These are phyloP conservation scores for Ophiocordyceps camponoti-rufipedis DNA, from an alignment of 2,329 filamentous ascomycete genomes.

Conservation along the genomic window DNA sequence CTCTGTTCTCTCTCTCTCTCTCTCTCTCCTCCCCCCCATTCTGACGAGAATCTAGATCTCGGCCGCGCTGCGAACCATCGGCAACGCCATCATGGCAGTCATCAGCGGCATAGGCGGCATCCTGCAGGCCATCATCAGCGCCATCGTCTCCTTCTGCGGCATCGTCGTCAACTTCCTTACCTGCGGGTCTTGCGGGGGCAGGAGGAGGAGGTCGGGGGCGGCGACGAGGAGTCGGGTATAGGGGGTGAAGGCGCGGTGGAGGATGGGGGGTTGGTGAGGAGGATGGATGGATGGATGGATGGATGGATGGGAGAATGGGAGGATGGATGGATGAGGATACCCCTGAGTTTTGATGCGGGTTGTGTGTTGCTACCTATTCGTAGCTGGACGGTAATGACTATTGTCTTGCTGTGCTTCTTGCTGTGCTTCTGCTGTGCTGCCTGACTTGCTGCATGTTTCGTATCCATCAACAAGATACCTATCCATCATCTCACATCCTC, in stretches of 20 bases:
- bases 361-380: too few species aligned
- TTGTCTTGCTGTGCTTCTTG: too few species aligned
- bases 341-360: background rate
- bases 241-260: background rate
- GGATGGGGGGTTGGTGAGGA: background rate
- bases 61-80: conserved; percentile 44
- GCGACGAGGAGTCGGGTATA: conserved; percentile 8
- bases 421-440: too few species aligned
- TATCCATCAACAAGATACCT: too few species aligned
- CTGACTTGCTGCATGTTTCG: too few species aligned
- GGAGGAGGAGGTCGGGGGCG: conserved; percentile 2
- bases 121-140: conserved; percentile 48
- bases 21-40: too few species aligned
- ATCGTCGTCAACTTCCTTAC: conserved; percentile 50
- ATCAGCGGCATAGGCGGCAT: conserved; percentile 48
- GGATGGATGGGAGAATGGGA: background rate
- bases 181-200: conserved; percentile 23
- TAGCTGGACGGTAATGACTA: too few species aligned
- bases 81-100: conserved; percentile 47
- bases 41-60: conserved; percentile 30
- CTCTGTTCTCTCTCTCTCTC: too few species aligned
- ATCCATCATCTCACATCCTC: background rate
- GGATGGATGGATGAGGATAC: background rate
- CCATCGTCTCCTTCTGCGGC: conserved; percentile 44
- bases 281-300: background rate